phyloP scores from a whole-genome alignment of 164 flowering plant genomes.

The Annona squamosa region DNA sequence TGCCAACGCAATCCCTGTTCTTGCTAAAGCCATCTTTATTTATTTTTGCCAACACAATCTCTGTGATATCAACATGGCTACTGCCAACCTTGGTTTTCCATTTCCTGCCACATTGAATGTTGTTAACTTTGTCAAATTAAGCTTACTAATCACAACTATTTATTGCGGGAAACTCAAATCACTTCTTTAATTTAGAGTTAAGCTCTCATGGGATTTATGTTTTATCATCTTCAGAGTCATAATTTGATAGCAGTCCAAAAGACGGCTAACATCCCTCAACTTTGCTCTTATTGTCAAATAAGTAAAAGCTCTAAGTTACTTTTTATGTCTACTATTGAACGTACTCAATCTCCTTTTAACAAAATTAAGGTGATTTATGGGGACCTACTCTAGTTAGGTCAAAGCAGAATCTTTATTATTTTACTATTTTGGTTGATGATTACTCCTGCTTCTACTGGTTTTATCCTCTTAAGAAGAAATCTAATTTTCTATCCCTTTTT shows the following conservation, averaged over 20 bases:
- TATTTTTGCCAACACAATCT: too few relatives aligned
- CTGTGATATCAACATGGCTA: too few relatives aligned
- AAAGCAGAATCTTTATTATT: not conserved
- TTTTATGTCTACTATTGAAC: not conserved
- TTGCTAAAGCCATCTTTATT: too few relatives aligned
- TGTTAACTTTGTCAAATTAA: too few relatives aligned
- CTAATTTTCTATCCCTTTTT: not conserved
- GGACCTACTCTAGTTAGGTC: not conserved
- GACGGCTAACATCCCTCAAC: not conserved
- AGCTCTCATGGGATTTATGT: too few relatives aligned
- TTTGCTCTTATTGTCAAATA: not conserved
- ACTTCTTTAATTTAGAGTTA: too few relatives aligned
- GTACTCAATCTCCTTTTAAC: not conserved
- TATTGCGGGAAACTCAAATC: too few relatives aligned
- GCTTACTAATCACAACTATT: too few relatives aligned
- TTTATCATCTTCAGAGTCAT: not conserved
- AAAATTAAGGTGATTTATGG: conserved; percentile 2
- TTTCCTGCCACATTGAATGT: too few relatives aligned
- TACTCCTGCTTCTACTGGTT: not conserved
- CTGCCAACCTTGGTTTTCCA: too few relatives aligned
- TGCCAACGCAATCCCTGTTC: too few relatives aligned
- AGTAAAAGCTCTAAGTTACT: not conserved
- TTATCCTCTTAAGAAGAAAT: not conserved
- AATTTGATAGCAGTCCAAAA: not conserved
- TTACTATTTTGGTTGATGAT: not conserved